A percentile compares a stretch with the other conserved stretches of the same genome.
Evolutionary conservation across 2,329 filamentous ascomycete genomes (phyloP).

Genomic region (Colletotrichum sp.): DNA sequence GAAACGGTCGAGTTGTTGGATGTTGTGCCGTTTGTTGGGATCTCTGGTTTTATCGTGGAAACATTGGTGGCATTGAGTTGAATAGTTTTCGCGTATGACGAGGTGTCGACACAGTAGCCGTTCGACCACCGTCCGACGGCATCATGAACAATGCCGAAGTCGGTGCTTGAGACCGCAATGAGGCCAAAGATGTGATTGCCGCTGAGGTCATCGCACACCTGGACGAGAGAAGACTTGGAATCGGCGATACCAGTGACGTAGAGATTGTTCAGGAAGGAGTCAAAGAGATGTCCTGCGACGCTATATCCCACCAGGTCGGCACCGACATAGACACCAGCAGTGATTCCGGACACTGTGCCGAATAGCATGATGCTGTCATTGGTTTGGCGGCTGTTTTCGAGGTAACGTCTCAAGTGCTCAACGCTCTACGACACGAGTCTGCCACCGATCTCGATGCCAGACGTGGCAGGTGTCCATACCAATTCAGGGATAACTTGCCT

Average conservation of each 20-base stretch:
- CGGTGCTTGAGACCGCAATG: constrained; percentile 27
- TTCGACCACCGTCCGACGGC: constrained; percentile 26
- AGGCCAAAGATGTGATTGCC: constrained; percentile 33
- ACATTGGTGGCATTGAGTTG: not conserved
- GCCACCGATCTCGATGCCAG: not conserved
- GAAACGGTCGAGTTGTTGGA: not conserved
- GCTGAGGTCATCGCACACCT: constrained; percentile 32
- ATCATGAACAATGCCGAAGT: constrained; percentile 30
- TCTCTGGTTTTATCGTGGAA: constrained; percentile 8
- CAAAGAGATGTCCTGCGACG: constrained; percentile 3
- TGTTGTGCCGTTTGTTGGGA: not conserved
- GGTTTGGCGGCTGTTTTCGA: not conserved
- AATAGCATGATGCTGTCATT: constrained; percentile 7
- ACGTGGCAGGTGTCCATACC: constrained; percentile 4
- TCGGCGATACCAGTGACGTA: not conserved
- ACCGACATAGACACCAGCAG: constrained; percentile 26
- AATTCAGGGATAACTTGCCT: not conserved
- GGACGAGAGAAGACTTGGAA: constrained; percentile 25
- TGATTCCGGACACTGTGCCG: not conserved
- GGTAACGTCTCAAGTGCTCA: constrained; percentile 2
- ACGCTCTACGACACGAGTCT: not conserved
- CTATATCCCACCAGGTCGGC: constrained; percentile 19
- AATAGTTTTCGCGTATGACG: not conserved
- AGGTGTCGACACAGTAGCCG: constrained; percentile 1
- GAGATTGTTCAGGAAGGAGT: not conserved